These are phyloP conservation scores for Hypholoma fasciculare DNA, from an alignment of 768 basidiomycete species.

Conservation along the genomic window DNA sequence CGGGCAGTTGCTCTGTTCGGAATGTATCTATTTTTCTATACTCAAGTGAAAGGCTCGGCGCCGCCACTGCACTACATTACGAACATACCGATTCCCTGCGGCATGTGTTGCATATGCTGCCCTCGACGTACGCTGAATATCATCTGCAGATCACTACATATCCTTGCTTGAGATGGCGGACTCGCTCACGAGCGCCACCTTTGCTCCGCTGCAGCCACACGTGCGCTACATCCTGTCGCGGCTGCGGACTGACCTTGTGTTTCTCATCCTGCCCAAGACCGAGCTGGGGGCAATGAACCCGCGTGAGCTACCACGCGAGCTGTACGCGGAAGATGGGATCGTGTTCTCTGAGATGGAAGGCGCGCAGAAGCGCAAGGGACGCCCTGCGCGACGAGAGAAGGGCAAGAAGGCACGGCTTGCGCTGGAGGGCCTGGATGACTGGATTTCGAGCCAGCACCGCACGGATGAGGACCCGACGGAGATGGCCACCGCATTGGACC, in stretches of 20 bases:
- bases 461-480: neutral
- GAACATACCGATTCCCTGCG: conserved; percentile 63
- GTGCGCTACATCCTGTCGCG: conserved; percentile 47
- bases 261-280: conserved; percentile 62
- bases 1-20: conserved; percentile 66
- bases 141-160: conserved; percentile 54
- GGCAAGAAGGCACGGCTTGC: conserved; percentile 52
- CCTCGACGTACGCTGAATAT: conserved; percentile 1
- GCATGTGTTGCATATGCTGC: conserved; percentile 31
- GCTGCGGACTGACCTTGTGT: conserved; percentile 48
- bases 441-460: conserved; percentile 39
- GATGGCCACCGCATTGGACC: conserved; percentile 12
- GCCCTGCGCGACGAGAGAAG: conserved; percentile 64
- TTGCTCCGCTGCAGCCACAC: conserved; percentile 50
- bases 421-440: conserved; percentile 46
- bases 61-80: conserved; percentile 49
- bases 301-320: conserved; percentile 67
- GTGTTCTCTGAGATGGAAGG: conserved; percentile 19
- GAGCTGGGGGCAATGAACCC: conserved; percentile 55
- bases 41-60: conserved; percentile 59
- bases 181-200: conserved; percentile 36
- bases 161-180: conserved; percentile 50
- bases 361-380: conserved; percentile 55
- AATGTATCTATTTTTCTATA: conserved; percentile 66
- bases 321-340: conserved; percentile 46